phyloP scores from a whole-genome alignment of 768 basidiomycete genomes.

The Pulveroboletus sp. region DNA sequence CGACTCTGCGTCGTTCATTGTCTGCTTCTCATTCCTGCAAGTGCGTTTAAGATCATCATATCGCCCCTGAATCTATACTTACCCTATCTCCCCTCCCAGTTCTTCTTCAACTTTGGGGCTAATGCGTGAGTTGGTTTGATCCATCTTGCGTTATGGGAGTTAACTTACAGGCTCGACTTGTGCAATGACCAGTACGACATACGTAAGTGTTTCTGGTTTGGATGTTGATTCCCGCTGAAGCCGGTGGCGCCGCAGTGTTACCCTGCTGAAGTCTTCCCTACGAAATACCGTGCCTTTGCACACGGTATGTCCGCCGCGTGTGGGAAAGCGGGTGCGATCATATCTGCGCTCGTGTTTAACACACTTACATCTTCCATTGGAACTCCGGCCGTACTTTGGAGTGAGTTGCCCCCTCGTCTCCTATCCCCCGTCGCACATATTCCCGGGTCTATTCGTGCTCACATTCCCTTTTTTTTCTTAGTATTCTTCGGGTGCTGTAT shows the following conservation, averaged over 20 bases:
- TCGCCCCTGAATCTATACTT: neutral
- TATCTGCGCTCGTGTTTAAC: slow-evolving; percentile 74
- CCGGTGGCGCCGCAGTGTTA: slow-evolving; percentile 45
- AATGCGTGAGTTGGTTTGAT: slow-evolving; percentile 46
- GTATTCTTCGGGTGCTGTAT: slow-evolving; percentile 69
- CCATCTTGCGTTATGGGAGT: neutral
- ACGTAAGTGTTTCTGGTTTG: slow-evolving; percentile 32
- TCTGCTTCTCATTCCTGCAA: slow-evolving; percentile 70
- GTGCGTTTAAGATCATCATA: slow-evolving; percentile 20
- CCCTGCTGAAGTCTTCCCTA: slow-evolving; percentile 80
- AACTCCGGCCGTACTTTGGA: slow-evolving; percentile 67
- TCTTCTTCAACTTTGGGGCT: slow-evolving; percentile 83
- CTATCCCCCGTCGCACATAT: neutral
- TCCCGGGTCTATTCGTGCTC: no score
- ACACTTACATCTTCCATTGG: slow-evolving; percentile 58
- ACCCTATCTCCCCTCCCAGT: slow-evolving; percentile 32
- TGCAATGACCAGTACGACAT: slow-evolving; percentile 43
- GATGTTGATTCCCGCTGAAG: neutral
- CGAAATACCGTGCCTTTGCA: slow-evolving; percentile 67
- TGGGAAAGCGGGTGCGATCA: slow-evolving; percentile 77
- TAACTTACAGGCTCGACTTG: slow-evolving; percentile 2
- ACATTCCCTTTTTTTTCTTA: slow-evolving; percentile 18
- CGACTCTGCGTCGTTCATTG: slow-evolving; percentile 60
- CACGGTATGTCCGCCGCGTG: slow-evolving; percentile 74
- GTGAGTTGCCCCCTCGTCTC: slow-evolving; percentile 40